Evolutionary conservation across 495 filamentous ascomycete species (phyloP).

Genomic region (Achaetomiella virescens): DNA sequence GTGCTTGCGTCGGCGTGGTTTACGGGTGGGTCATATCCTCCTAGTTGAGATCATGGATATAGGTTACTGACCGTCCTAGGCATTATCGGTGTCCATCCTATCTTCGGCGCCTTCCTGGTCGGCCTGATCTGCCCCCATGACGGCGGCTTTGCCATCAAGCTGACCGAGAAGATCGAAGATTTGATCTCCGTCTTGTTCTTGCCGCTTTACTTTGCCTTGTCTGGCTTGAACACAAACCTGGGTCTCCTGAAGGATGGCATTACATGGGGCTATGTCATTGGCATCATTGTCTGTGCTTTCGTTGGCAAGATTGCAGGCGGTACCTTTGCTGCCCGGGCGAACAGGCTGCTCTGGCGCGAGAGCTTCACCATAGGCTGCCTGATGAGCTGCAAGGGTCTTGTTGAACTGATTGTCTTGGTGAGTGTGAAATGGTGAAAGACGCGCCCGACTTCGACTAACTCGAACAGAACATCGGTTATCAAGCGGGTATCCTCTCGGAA

Average conservation of each 20-base stretch:
- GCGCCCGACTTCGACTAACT: constrained; percentile 20
- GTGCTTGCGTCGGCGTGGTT: constrained; percentile 85
- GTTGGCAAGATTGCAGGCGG: constrained; percentile 80
- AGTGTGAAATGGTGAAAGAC: constrained; percentile 26
- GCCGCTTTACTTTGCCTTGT: constrained; percentile 92
- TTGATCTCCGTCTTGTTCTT: constrained; percentile 82
- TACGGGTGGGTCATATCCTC: constrained; percentile 49
- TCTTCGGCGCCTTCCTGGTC: constrained; percentile 82
- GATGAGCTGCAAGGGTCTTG: constrained; percentile 97
- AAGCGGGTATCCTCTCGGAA: constrained; percentile 80
- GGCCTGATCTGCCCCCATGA: constrained; percentile 93
- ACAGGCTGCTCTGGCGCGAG: constrained; percentile 86
- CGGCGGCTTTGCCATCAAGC: constrained; percentile 86
- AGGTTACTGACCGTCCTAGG: constrained; percentile 32
- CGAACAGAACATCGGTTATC: constrained; percentile 80
- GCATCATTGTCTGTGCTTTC: constrained; percentile 77
- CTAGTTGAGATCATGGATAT: not conserved
- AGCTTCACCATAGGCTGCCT: constrained; percentile 84
- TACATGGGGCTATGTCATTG: constrained; percentile 90
- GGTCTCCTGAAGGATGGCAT: constrained; percentile 76
- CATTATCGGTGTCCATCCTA: constrained; percentile 81
- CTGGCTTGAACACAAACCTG: constrained; percentile 82
- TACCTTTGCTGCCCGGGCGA: constrained; percentile 67
- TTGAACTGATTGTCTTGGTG: constrained; percentile 92
- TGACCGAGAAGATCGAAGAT: constrained; percentile 96